Evolutionary conservation across 306 rosid genomes (phyloP).

Genomic region (Datisca glomerata): DNA sequence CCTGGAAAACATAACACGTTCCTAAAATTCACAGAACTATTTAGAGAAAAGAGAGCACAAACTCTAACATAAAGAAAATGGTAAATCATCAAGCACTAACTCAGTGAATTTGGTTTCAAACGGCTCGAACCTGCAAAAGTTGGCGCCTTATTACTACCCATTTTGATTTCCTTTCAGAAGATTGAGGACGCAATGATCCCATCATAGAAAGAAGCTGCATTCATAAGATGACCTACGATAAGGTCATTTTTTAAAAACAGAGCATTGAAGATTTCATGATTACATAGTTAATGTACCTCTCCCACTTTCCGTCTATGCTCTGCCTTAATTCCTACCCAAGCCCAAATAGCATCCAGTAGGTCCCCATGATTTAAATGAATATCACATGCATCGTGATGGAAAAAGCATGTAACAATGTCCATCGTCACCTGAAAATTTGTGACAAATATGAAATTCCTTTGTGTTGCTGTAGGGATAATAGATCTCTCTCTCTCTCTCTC

Average conservation of each 20-base stretch:
- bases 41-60: neutral
- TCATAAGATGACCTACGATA: conserved; percentile 18
- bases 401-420: conserved; percentile 57
- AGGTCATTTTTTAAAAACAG: conserved; percentile 17
- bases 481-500: no score
- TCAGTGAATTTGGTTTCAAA: no score
- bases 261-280: conserved; percentile 7
- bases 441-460: no score
- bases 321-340: conserved; percentile 82
- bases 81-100: neutral
- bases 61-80: neutral
- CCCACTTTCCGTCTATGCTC: conserved; percentile 84
- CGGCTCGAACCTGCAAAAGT: conserved; percentile 68
- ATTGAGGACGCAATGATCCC: conserved; percentile 93
- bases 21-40: neutral
- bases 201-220: conserved; percentile 80
- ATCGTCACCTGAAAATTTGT: conserved; percentile 65
- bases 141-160: conserved; percentile 92
- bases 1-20: conserved; percentile 33
- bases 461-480: no score
- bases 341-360: conserved; percentile 85
- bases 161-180: conserved; percentile 70
- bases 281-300: conserved; percentile 55
- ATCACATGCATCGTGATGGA: conserved; percentile 56
- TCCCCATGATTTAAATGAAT: conserved; percentile 84